A percentile compares a stretch with the other conserved stretches of the same genome.
phyloP scores from a whole-genome alignment of 2,329 filamentous ascomycete genomes.

The Apiospora rasikravindrae region DNA sequence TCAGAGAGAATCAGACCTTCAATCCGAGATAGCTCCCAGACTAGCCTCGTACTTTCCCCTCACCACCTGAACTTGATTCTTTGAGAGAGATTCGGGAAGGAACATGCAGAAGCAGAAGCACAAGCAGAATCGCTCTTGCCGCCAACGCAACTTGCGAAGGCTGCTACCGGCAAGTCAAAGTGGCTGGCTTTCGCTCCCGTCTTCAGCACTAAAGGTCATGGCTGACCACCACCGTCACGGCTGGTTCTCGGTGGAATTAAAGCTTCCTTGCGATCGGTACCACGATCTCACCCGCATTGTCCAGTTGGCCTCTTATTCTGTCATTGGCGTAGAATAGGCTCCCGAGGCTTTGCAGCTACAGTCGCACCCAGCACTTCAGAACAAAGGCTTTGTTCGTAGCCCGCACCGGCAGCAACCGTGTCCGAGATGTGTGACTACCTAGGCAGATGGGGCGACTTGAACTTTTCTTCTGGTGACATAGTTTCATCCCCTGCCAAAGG shows the following conservation, averaged over 20 bases:
- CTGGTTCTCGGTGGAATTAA: conserved; percentile 2
- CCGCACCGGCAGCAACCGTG: not conserved
- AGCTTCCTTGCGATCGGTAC: not conserved
- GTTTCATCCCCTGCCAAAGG: not conserved
- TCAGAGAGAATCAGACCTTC: not conserved
- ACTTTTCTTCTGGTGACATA: not conserved
- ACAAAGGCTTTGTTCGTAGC: not conserved
- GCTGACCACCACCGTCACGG: not conserved
- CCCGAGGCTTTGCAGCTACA: not conserved
- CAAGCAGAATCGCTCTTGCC: not conserved
- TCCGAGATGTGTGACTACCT: not conserved
- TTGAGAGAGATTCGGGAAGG: not conserved
- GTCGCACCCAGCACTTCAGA: not conserved
- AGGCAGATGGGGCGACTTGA: not conserved
- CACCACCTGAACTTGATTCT: not conserved
- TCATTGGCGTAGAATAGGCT: not conserved
- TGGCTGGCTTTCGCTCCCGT: not conserved
- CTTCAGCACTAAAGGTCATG: not conserved
- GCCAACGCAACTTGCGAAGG: not conserved
- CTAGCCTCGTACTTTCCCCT: not conserved
- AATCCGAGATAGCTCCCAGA: not conserved
- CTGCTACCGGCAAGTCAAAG: not conserved
- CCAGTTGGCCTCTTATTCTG: not conserved
- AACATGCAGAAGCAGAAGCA: not conserved
- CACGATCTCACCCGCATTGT: not conserved